Evolutionary conservation across 129 eudicot genomes (phyloP).

Genomic region (Glebionis coronaria): DNA sequence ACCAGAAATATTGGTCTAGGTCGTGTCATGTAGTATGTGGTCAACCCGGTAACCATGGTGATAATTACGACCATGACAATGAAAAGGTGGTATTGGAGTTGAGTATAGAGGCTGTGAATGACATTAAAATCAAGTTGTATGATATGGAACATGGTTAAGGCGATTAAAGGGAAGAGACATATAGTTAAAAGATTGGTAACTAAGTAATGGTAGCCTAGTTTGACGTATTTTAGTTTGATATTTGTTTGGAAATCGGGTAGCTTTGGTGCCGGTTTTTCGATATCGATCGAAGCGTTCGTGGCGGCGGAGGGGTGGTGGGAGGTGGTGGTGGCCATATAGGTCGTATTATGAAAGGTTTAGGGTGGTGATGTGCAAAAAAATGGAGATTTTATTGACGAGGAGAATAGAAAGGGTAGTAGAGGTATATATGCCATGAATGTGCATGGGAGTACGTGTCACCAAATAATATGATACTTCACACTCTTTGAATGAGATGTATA

Average conservation of each 20-base stretch:
- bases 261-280: too few relatives aligned
- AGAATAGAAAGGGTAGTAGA: too few relatives aligned
- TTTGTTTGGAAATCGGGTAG: too few relatives aligned
- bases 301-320: slow-evolving; percentile 13
- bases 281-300: too few relatives aligned
- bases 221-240: slow-evolving; percentile 24
- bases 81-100: slow-evolving; percentile 21
- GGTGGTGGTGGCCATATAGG: too few relatives aligned
- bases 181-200: slow-evolving; percentile 25
- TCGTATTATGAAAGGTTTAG: too few relatives aligned
- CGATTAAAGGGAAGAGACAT: slow-evolving; percentile 18
- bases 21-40: slow-evolving; percentile 21
- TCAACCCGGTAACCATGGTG: slow-evolving; percentile 10
- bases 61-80: background rate
- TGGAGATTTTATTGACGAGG: too few relatives aligned
- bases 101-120: slow-evolving; percentile 8
- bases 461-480: too few relatives aligned
- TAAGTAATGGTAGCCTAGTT: slow-evolving; percentile 32
- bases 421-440: too few relatives aligned
- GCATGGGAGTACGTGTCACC: too few relatives aligned
- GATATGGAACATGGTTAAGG: slow-evolving; percentile 17
- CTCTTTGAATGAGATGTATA: too few relatives aligned
- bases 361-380: too few relatives aligned
- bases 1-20: slow-evolving; percentile 41
- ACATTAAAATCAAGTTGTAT: slow-evolving; percentile 17